These are phyloP conservation scores for Alternaria sp. DNA, from an alignment of 2,329 filamentous ascomycete genomes.

Conservation along the genomic window DNA sequence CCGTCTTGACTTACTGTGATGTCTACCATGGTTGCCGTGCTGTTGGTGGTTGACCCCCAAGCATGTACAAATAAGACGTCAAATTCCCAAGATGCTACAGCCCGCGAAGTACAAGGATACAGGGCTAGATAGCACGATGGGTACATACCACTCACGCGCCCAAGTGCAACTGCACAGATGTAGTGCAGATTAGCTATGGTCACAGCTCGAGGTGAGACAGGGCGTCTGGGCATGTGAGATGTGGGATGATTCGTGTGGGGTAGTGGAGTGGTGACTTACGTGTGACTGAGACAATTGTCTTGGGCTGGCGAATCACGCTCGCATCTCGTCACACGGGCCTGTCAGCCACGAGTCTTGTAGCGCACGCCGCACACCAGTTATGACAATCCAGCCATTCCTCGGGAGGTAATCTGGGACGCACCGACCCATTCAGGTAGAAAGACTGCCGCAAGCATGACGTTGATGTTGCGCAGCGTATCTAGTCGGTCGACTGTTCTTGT, in stretches of 20 bases:
- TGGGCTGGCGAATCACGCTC: conserved; percentile 17
- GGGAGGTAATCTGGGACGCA: not conserved
- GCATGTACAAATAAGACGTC: not conserved
- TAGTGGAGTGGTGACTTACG: conserved; percentile 14
- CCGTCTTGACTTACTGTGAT: not conserved
- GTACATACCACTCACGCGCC: not conserved
- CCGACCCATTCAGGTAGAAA: not conserved
- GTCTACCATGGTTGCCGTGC: not conserved
- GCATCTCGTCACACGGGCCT: conserved; percentile 10
- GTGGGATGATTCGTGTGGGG: conserved; percentile 11
- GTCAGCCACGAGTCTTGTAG: conserved; percentile 11
- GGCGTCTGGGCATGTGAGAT: not conserved
- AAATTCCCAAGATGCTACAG: not conserved
- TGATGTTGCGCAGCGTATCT: not conserved
- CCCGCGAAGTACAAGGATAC: not conserved
- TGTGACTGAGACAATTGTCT: conserved; percentile 15
- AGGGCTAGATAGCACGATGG: not conserved
- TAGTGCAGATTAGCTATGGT: conserved; percentile 26
- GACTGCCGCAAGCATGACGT: not conserved
- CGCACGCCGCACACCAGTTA: conserved; percentile 1
- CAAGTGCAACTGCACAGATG: conserved; percentile 4
- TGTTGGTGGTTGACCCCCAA: not conserved
- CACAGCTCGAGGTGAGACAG: conserved; percentile 22
- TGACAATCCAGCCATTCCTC: not conserved
- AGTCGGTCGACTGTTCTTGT: no score